A percentile compares a stretch with the other conserved stretches of the same genome.
Conservation (phyloP, 2,329 filamentous ascomycete species). For the Aspergillus felis region DNA sequence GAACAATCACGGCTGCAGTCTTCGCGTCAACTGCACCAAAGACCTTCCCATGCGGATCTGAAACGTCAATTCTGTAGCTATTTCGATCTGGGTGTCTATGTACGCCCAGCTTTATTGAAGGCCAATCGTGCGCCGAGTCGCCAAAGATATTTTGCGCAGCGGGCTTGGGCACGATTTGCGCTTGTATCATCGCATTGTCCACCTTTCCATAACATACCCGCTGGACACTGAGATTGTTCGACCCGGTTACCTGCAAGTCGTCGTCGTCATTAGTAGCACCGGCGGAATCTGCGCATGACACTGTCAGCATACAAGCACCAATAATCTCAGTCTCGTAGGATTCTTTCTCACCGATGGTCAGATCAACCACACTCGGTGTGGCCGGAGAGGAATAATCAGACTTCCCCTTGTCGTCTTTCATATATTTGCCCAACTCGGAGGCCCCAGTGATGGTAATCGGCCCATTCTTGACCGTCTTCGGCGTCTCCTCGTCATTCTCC, state of each 20-base stretch:
- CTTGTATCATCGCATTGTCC: constrained; percentile 63
- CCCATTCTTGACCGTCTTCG: constrained; percentile 41
- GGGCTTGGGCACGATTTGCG: constrained; percentile 66
- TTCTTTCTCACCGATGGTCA: constrained; percentile 35
- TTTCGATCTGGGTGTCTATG: constrained; percentile 55
- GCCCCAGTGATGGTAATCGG: constrained; percentile 45
- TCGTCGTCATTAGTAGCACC: constrained; percentile 29
- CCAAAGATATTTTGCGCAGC: constrained; percentile 55
- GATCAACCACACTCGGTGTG: constrained; percentile 47
- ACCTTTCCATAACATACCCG: constrained; percentile 80
- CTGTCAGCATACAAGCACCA: constrained; percentile 15
- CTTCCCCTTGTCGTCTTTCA: constrained; percentile 57
- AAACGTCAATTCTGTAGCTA: constrained; percentile 61
- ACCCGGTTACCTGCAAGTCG: constrained; percentile 43
- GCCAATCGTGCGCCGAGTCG: constrained; percentile 58
- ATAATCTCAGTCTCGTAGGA: background rate
- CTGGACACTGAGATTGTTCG: constrained; percentile 60
- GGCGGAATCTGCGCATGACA: constrained; percentile 13
- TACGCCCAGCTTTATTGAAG: constrained; percentile 69
- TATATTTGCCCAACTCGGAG: constrained; percentile 60
- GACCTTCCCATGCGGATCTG: constrained; percentile 65
- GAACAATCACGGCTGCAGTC: constrained; percentile 64
- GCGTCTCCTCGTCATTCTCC: constrained; percentile 41
- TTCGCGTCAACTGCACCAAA: constrained; percentile 73
- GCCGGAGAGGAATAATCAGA: constrained; percentile 42